Evolutionary conservation across 164 flowering plant genomes (phyloP), one percentile per base, ranked within the genome.

Genomic region (Magnolia kwangsiensis): DNA sequence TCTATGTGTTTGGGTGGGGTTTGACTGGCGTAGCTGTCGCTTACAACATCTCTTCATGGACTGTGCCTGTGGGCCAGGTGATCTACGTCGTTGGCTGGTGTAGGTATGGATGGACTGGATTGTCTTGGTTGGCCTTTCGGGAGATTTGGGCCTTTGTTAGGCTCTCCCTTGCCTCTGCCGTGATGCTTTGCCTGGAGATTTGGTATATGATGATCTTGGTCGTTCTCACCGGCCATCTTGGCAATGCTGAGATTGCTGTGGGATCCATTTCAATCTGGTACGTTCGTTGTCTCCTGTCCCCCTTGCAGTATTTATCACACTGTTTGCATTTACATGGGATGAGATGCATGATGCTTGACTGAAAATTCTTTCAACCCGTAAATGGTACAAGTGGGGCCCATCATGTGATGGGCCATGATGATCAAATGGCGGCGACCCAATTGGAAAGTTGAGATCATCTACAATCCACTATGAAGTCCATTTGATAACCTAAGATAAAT

Each of bases 221-320:
- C n/a, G 78, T 95, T 71, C 88, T 93, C 73, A 80, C 91, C 0
- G 96, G 97, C 20, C 84, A 87, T 63, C 90, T 92, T 73, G 77
- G 75, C 18, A 84, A 93, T 82, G 92, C 98, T 0, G 75, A 83
- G 21, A 74, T 87, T 5, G 87, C 91, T 0, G 93, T 96, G 71
- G 98, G 92, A 1, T 90, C 99, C 6, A 93, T 96, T 76, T 93
- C 98, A 1, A 91, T 96, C 63, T 96, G 99, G 99, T 95, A 59
- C 78, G 68, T 65, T 24, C 68, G 24, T 65, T 19, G n/a, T 65
- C 13, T 29, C 45, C 45, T 3, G 45, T 37, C 45, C 45, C 45
- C 45, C 6, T 37, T 37, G 45, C 45, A 37, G 4, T 37, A 37
- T 3, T 37, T 37, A 37, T 37, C 45, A 37, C 45, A 37, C 6